Conservation (phyloP, 805 yeast species). For the Suhomyces vadensis region DNA sequence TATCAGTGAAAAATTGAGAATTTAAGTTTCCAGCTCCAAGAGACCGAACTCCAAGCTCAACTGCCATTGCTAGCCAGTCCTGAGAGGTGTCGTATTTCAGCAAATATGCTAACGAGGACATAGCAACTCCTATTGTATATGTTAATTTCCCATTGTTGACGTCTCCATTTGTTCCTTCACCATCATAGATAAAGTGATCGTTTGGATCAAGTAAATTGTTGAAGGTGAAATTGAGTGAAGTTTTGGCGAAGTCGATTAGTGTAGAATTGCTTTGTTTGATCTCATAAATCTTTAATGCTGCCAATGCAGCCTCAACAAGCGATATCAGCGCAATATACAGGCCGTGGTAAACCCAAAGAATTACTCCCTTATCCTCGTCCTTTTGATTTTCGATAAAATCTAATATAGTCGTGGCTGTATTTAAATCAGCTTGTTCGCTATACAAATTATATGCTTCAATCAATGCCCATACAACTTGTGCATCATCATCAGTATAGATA, state of each 20-base stretch:
- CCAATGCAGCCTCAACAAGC: constrained; percentile 28
- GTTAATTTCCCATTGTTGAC: constrained; percentile 29
- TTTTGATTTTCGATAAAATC: constrained; percentile 19
- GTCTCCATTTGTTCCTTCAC: constrained; percentile 15
- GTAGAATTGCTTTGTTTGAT: constrained; percentile 12
- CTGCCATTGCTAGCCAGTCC: constrained; percentile 19
- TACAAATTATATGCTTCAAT: constrained; percentile 22
- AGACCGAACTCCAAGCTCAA: constrained; percentile 12
- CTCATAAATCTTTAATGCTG: constrained; percentile 24
- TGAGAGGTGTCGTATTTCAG: constrained; percentile 14
- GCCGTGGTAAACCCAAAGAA: constrained; percentile 23
- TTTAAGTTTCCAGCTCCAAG: constrained; percentile 12
- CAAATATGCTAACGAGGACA: constrained; percentile 24
- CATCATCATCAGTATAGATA: constrained; percentile 31
- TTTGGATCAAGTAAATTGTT: constrained; percentile 19
- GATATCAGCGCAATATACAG: constrained; percentile 30
- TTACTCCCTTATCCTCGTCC: constrained; percentile 23
- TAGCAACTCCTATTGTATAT: constrained; percentile 26
- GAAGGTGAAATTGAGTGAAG: constrained; percentile 19
- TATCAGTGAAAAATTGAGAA: constrained; percentile 23
- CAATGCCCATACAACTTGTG: constrained; percentile 29
- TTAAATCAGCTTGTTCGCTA: constrained; percentile 5
- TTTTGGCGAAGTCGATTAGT: constrained; percentile 17
- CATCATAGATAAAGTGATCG: constrained; percentile 28
- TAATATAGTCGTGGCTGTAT: constrained; percentile 18